Base-by-base conservation (phyloP, 169 alveolate species). In the Plasmodium relictum region DNA sequence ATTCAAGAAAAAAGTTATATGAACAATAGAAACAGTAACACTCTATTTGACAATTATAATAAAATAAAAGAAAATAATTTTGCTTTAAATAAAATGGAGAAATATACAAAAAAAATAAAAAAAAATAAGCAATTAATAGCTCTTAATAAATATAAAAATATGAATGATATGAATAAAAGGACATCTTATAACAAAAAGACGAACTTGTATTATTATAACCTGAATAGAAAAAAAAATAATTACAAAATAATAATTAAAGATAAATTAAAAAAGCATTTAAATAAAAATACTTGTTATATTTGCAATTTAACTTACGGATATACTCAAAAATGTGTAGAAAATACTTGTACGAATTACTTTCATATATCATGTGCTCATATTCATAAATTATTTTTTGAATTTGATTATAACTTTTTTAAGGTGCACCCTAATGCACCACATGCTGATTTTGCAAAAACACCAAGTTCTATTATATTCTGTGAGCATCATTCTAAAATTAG, bases 321-420 rank as follows among this genome's bases (percentile, higher is more conserved):
- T 56, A 83, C 91, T n/a, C 91, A 83, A 12, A 83, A 83, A 52
- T 83, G 91, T 41, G 44, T 83, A 18, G 91, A 83, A 69, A 83
- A 3, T 45, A 39, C 69, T 8, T 83, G 91, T 50, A 83, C 52
- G 22, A 22, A 83, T 6, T 83, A 83, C 24, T 83, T 83, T 56
- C 91, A 83, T 42, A 83, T 83, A 4, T 83, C 91, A 12, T 83
- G 91, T 58, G 91, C 91, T 0, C 65, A 26, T 37, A 56, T 83
- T 31, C 71, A 83, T 41, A 83, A 69, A n/a, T 65, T 69, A 14
- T 83, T 66, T 69, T 83, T 83, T 31, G 91, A 83, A 56, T 83
- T 42, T 24, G 91, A 83, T 83, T 83, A 83, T 39, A 69, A 71
- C 31, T 69, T 83, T 83, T 83, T 83, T 9, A 83, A 83, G 68